Evolutionary conservation across 1,284 basidiomycete genomes (phyloP).

Genomic region (Sphagnurus paluster): DNA sequence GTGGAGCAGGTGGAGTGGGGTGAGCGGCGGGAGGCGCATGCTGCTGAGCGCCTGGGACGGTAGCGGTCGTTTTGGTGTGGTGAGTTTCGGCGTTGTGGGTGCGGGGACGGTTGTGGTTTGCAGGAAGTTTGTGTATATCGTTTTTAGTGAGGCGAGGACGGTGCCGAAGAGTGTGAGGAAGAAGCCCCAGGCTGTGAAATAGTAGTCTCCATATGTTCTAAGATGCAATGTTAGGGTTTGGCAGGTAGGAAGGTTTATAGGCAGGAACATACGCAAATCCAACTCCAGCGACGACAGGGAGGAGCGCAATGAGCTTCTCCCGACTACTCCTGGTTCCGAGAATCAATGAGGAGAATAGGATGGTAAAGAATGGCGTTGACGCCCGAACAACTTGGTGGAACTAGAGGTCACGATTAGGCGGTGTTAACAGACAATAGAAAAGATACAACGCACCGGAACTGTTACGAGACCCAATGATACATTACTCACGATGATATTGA

Average conservation of each 20-base stretch:
- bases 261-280: conserved; percentile 78
- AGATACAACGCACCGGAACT: conserved; percentile 68
- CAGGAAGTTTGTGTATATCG: conserved; percentile 84
- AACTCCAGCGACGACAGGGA: conserved; percentile 90
- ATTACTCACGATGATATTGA: conserved; percentile 94
- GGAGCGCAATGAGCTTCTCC: conserved; percentile 69
- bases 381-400: conserved; percentile 97
- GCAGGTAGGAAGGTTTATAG: background rate
- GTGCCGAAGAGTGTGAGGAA: conserved; percentile 86
- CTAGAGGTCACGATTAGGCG: conserved; percentile 37
- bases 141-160: conserved; percentile 87
- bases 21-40: conserved; percentile 37
- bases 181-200: conserved; percentile 81
- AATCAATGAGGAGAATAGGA: conserved; percentile 67
- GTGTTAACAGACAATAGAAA: background rate
- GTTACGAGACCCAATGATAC: conserved; percentile 86
- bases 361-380: conserved; percentile 87
- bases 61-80: background rate
- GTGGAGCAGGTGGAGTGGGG: conserved; percentile 80
- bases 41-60: conserved; percentile 1
- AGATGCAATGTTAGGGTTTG: conserved; percentile 4
- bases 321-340: conserved; percentile 52
- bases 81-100: background rate
- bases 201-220: conserved; percentile 90
- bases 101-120: conserved; percentile 45